A percentile compares a stretch with the other conserved stretches of the same genome.
phyloP scores from a whole-genome alignment of 2,329 filamentous ascomycete genomes.

The Gaeumannomyces tritici region DNA sequence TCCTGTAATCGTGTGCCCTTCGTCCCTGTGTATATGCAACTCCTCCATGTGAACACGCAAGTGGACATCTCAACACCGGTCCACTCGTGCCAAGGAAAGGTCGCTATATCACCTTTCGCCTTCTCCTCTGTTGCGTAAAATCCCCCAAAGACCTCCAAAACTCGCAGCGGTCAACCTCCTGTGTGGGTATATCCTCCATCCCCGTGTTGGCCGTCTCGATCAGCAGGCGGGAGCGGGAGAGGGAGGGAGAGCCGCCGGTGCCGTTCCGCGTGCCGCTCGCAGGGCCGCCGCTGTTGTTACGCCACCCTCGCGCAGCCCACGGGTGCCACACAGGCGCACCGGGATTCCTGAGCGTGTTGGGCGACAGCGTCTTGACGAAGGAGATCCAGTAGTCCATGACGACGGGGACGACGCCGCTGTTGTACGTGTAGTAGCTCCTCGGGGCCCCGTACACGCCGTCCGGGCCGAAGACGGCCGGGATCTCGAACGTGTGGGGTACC shows the following conservation, averaged over 20 bases:
- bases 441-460: slow-evolving; percentile 20
- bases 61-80: too few relatives aligned
- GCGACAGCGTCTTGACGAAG: slow-evolving; percentile 35
- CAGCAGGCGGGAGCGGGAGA: slow-evolving; percentile 22
- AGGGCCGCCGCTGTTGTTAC: slow-evolving; percentile 23
- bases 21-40: too few relatives aligned
- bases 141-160: slow-evolving; percentile 30
- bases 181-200: slow-evolving; percentile 27
- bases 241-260: slow-evolving; percentile 10
- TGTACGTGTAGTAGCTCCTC: slow-evolving; percentile 32
- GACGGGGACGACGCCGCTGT: slow-evolving; percentile 32
- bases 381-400: slow-evolving; percentile 41
- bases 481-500: slow-evolving; percentile 37
- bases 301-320: slow-evolving; percentile 24
- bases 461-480: slow-evolving; percentile 38
- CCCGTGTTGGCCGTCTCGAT: slow-evolving; percentile 28
- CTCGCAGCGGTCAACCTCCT: slow-evolving; percentile 25
- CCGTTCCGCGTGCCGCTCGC: slow-evolving; percentile 4
- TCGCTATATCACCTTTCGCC: too few relatives aligned
- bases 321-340: slow-evolving; percentile 29
- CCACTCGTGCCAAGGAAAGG: too few relatives aligned
- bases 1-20: too few relatives aligned
- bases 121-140: slow-evolving; percentile 21
- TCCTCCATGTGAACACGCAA: too few relatives aligned
- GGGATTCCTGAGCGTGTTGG: slow-evolving; percentile 24